These are phyloP conservation scores for Hypoxylon sp. DNA, from an alignment of 2,329 filamentous ascomycete species.

Conservation along the genomic window DNA sequence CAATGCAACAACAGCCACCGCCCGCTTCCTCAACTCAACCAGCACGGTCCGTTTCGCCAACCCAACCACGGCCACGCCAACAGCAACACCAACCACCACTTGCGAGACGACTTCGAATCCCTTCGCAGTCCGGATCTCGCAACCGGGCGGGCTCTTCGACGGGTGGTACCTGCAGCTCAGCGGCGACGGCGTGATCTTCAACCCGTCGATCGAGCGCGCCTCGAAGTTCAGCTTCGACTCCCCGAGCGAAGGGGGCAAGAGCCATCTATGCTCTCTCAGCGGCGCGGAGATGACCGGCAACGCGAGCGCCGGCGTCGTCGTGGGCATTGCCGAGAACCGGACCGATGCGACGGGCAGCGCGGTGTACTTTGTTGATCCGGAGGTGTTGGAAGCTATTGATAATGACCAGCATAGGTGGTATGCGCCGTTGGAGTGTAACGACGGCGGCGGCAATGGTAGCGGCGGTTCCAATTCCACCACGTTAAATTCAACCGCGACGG, in stretches of 20 bases:
- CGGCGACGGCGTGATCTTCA: conserved; percentile 52
- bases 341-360: conserved; percentile 43
- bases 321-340: conserved; percentile 50
- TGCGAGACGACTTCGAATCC: conserved; percentile 49
- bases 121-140: conserved; percentile 50
- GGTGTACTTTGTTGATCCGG: conserved; percentile 50
- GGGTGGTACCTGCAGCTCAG: conserved; percentile 53
- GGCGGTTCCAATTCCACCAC: conserved; percentile 2
- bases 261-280: conserved; percentile 52
- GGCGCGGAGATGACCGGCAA: conserved; percentile 39
- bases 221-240: conserved; percentile 50
- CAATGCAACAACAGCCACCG: conserved; percentile 20
- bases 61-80: conserved; percentile 29
- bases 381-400: conserved; percentile 43
- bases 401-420: conserved; percentile 46
- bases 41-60: conserved; percentile 22
- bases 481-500: conserved; percentile 8
- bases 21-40: conserved; percentile 18
- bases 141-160: conserved; percentile 52
- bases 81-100: conserved; percentile 38
- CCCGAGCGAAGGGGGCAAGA: conserved; percentile 11
- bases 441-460: background rate
- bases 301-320: conserved; percentile 25
- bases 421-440: conserved; percentile 45
- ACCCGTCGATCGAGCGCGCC: conserved; percentile 34